Evolutionary conservation across 2,329 filamentous ascomycete genomes (phyloP).

Genomic region (Zopfia rhizophila): DNA sequence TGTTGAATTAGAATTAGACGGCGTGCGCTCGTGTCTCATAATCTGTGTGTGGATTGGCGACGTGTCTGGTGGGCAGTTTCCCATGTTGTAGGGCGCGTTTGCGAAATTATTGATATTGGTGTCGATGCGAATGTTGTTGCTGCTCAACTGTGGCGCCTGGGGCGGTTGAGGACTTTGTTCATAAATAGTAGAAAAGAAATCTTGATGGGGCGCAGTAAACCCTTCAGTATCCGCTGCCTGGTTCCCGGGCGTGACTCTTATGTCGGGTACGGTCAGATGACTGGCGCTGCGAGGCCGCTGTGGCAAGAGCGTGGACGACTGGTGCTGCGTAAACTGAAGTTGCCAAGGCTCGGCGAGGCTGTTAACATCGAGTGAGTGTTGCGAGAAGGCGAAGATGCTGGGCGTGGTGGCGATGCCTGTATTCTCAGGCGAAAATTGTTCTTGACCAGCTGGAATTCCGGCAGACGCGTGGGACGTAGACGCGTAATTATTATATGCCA

Average conservation of each 20-base stretch:
- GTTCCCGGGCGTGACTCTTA: conserved; percentile 38
- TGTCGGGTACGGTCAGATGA: conserved; percentile 47
- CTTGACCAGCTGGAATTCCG: conserved; percentile 4
- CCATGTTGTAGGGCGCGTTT: conserved; percentile 33
- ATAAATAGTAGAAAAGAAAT: conserved; percentile 44
- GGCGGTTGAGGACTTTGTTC: conserved; percentile 31
- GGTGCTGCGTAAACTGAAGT: conserved; percentile 20
- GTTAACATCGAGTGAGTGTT: conserved; percentile 36
- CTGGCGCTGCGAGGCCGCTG: conserved; percentile 32
- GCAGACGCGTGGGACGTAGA: conserved; percentile 26
- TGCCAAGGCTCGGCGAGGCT: conserved; percentile 40
- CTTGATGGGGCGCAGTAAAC: conserved; percentile 46
- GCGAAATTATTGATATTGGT: conserved; percentile 28
- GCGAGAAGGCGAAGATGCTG: conserved; percentile 39
- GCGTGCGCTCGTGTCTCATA: conserved; percentile 42
- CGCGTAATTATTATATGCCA: conserved; percentile 24
- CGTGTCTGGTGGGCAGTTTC: conserved; percentile 31
- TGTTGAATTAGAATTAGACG: conserved; percentile 40
- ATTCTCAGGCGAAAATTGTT: conserved; percentile 37
- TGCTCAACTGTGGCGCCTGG: conserved; percentile 41
- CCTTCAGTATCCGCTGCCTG: conserved; percentile 34
- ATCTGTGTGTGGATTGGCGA: conserved; percentile 35
- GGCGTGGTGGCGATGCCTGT: conserved; percentile 37
- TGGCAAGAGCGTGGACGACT: conserved; percentile 36
- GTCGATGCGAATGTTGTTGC: conserved; percentile 20